A percentile compares a stretch with the other conserved stretches of the same genome.
Evolutionary conservation across 2,329 filamentous ascomycete genomes (phyloP).

Genomic region (Diaporthe longicolla): DNA sequence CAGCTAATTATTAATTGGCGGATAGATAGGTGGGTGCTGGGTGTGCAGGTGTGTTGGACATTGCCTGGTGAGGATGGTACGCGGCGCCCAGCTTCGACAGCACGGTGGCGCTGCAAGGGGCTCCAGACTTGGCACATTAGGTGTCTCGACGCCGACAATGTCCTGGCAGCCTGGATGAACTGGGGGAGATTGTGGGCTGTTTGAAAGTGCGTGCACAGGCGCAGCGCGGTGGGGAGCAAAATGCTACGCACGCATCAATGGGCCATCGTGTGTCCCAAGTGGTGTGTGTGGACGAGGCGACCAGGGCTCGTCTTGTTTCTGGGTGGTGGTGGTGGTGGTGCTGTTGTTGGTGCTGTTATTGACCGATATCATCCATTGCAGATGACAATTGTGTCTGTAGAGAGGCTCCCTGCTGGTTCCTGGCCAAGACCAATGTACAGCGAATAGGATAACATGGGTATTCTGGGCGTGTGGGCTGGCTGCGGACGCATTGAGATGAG

Average conservation of each 20-base stretch:
- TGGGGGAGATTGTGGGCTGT: neutral
- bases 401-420: neutral
- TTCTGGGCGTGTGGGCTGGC: neutral
- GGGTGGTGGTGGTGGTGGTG: too few relatives aligned
- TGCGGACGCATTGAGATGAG: conserved; percentile 23
- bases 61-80: neutral
- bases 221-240: neutral
- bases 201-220: conserved; percentile 7
- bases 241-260: conserved; percentile 1
- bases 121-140: conserved; percentile 19
- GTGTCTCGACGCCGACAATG: conserved; percentile 19
- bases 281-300: too few relatives aligned
- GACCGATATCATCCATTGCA: neutral
- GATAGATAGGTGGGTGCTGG: neutral
- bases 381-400: neutral
- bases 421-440: neutral
- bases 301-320: too few relatives aligned
- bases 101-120: conserved; percentile 18
- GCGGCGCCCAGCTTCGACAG: conserved; percentile 22
- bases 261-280: neutral
- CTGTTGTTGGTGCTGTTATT: neutral
- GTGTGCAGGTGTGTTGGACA: neutral
- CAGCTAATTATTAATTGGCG: conserved; percentile 6
- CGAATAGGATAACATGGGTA: conserved; percentile 12
- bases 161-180: neutral